phyloP scores from a whole-genome alignment of 257 asterid species.

The Forsythia viridissima region DNA sequence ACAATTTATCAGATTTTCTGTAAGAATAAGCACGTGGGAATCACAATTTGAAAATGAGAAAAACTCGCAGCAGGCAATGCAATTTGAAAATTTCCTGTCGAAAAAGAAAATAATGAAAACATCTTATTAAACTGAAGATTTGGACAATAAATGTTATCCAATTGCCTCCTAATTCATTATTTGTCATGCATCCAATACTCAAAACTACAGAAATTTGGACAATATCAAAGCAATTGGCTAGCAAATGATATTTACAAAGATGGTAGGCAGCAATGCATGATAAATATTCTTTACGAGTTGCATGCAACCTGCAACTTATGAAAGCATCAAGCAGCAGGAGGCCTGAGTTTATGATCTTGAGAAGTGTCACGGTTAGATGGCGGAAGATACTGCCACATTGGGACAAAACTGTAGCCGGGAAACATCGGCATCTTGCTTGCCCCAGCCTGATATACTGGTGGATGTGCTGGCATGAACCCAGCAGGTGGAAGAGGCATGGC shows the following conservation, averaged over 20 bases:
- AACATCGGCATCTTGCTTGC: slow-evolving; percentile 48
- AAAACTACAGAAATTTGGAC: not conserved
- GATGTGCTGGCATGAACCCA: slow-evolving; percentile 44
- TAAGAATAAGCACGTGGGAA: not conserved
- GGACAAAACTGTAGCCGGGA: slow-evolving; percentile 48
- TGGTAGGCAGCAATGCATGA: not conserved
- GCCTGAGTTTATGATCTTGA: slow-evolving; percentile 51
- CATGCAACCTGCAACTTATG: not conserved
- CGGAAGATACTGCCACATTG: slow-evolving; percentile 59
- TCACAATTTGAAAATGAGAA: not conserved
- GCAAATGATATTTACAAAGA: slow-evolving; percentile 24
- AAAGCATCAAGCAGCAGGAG: slow-evolving; percentile 52
- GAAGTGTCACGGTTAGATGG: slow-evolving; percentile 47
- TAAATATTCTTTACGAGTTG: not conserved
- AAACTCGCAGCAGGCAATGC: not conserved
- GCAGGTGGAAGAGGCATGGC: slow-evolving; percentile 33
- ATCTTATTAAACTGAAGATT: not conserved
- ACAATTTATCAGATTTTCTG: not conserved
- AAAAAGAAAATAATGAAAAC: not conserved
- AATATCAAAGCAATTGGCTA: not conserved
- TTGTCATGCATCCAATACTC: slow-evolving; percentile 1
- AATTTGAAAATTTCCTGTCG: not conserved
- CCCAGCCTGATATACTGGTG: slow-evolving; percentile 38
- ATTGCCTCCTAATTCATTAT: not conserved
- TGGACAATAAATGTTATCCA: not conserved